Base-by-base conservation (phyloP, 2,329 filamentous ascomycete genomes). In the Sclerotinia glacialis region DNA sequence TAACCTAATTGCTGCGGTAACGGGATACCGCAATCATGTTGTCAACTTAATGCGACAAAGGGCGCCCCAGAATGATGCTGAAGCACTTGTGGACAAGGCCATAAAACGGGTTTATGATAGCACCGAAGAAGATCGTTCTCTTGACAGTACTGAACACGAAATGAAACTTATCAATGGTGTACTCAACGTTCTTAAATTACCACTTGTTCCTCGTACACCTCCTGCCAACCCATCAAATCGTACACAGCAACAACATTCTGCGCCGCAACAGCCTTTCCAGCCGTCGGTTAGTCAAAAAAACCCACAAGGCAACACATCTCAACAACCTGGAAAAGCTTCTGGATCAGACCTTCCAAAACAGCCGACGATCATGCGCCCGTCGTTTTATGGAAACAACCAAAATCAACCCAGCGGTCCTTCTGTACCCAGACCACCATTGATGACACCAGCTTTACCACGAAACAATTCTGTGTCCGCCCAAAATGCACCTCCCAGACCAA, bases 361-460 rank as follows among this genome's bases (percentile, higher is more conserved):
- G 31, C 64, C 71, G 42, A 65, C 71, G 40, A 68, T 76, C 52
- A 71, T 67, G 68, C 70, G 74, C 31, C 75, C 75, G 46, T 67
- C 71, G 2, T 74, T 77, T 54, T 69, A 63, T 44, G 71, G 71
- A 42, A 72, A 71, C 60, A 67, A 66, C 37, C 69, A 70, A 54
- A 72, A 65, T 56, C 71, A 73, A 54, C 42, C 68, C 26, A 70
- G 58, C 67, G 63, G 65, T 26, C 53, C 71, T 49, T 65, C 71
- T 14, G 68, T 76, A 31, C 70, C 74, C 23, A 69, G 75, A 55
- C 74, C 74, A 37, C 73, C 74, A 61, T 75, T 77, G 71, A 74
- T 68, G 66, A 67, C 71, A 58, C 68, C 69, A 44, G 69, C 69
- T 26, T 69, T 72, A 47, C 70, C 61, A 59, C 65, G 72, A 42